These are phyloP conservation scores for Solanum ossicruentum DNA, from an alignment of 257 asterid species.

Conservation along the genomic window DNA sequence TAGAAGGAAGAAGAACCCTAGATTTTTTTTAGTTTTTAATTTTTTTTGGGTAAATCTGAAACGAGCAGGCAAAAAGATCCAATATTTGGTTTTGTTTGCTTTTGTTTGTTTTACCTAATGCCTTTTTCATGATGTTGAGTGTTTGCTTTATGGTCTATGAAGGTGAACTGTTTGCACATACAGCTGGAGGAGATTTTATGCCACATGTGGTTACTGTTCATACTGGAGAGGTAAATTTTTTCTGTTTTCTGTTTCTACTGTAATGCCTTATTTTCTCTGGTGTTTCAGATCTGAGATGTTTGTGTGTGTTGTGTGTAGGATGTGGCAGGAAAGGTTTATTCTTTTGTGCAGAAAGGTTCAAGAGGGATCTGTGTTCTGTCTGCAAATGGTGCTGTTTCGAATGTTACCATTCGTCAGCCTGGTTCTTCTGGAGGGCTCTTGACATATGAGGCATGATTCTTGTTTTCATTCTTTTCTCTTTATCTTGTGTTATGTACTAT, in stretches of 20 bases:
- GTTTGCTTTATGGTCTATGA: conserved; percentile 10
- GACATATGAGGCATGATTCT: conserved; percentile 62
- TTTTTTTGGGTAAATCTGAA: background rate
- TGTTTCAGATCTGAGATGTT: background rate
- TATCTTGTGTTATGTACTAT: background rate
- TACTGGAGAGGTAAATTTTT: conserved; percentile 62
- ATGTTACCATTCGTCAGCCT: conserved; percentile 86
- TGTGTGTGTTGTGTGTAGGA: conserved; percentile 33
- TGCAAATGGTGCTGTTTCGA: conserved; percentile 87
- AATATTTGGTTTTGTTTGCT: background rate
- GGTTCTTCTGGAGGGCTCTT: conserved; percentile 82
- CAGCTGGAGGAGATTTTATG: conserved; percentile 81
- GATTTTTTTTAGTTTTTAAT: background rate
- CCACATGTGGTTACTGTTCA: conserved; percentile 76
- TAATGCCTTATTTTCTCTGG: background rate
- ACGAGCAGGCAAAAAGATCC: background rate
- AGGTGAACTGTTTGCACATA: conserved; percentile 73
- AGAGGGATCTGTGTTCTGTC: conserved; percentile 81
- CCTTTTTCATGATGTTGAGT: background rate
- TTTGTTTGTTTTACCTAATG: background rate
- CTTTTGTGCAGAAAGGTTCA: conserved; percentile 67
- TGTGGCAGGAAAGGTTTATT: conserved; percentile 76
- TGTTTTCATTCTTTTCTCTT: background rate
- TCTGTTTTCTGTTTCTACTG: too few species aligned
- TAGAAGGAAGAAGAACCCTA: background rate